Percentiles rank a stretch among this genome's conserved stretches.
These are phyloP conservation scores for Plasmopara halstedii DNA, from an alignment of 352 stramenopile species.

Conservation along the genomic window DNA sequence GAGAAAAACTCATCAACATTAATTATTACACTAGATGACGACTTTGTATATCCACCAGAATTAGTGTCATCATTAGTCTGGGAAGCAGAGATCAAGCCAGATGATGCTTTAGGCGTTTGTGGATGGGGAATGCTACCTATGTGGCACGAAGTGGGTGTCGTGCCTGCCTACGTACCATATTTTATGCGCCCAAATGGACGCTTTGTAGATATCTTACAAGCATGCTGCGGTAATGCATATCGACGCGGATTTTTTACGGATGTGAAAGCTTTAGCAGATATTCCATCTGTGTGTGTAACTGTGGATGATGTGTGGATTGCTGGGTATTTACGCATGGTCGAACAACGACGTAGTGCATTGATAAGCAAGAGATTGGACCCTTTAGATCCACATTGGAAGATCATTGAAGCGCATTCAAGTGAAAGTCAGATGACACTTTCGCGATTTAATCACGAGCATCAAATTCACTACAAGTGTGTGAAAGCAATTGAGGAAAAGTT, in stretches of 20 bases:
- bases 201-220: conserved; percentile 72
- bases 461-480: conserved; percentile 80
- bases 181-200: conserved; percentile 66
- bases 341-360: conserved; percentile 47
- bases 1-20: conserved; percentile 54
- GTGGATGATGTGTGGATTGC: conserved; percentile 82
- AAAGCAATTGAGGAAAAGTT: conserved; percentile 62
- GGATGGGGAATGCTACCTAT: conserved; percentile 75
- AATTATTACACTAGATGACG: conserved; percentile 77
- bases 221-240: conserved; percentile 66
- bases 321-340: conserved; percentile 63
- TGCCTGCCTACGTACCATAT: conserved; percentile 76
- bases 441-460: conserved; percentile 73
- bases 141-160: conserved; percentile 64
- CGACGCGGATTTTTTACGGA: conserved; percentile 68
- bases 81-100: conserved; percentile 48
- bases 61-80: conserved; percentile 61
- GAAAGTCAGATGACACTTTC: conserved; percentile 63
- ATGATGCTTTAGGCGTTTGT: conserved; percentile 63
- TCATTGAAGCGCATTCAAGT: conserved; percentile 33
- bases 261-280: conserved; percentile 55
- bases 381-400: conserved; percentile 58
- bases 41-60: conserved; percentile 68
- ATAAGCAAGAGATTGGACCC: conserved; percentile 77
- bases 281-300: conserved; percentile 62